Evolutionary conservation across 2,329 filamentous ascomycete genomes (phyloP).

Genomic region (Phaeoacremonium minimum): DNA sequence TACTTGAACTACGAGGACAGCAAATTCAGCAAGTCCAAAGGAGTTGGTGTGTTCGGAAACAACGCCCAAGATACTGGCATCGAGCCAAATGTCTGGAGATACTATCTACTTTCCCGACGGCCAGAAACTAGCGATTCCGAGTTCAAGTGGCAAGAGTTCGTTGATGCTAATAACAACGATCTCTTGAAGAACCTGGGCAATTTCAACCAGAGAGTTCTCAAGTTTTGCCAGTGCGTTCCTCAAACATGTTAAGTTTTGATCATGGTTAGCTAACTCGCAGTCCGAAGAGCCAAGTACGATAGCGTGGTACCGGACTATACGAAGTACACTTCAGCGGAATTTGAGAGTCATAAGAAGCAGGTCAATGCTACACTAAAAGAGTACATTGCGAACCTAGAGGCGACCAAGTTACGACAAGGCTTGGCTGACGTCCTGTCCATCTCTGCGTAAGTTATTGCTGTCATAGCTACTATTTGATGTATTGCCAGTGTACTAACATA

Average conservation of each 20-base stretch:
- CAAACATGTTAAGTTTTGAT: slow-evolving; percentile 43
- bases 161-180: slow-evolving; percentile 70
- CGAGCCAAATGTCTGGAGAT: slow-evolving; percentile 72
- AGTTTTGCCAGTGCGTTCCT: slow-evolving; percentile 50
- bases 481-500: too few relatives aligned
- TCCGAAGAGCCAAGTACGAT: slow-evolving; percentile 28
- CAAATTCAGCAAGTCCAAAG: slow-evolving; percentile 90
- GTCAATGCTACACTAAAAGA: slow-evolving; percentile 62
- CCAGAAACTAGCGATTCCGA: slow-evolving; percentile 71
- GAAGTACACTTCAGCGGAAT: slow-evolving; percentile 46
- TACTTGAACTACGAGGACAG: slow-evolving; percentile 84
- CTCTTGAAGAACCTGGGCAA: slow-evolving; percentile 58
- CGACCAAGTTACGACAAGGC: slow-evolving; percentile 65
- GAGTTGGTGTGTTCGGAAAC: slow-evolving; percentile 87
- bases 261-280: too few relatives aligned
- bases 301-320: slow-evolving; percentile 42
- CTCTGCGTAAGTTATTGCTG: slow-evolving; percentile 52
- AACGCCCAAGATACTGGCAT: slow-evolving; percentile 84
- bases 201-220: slow-evolving; percentile 57
- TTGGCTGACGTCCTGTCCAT: slow-evolving; percentile 63
- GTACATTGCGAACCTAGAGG: slow-evolving; percentile 66
- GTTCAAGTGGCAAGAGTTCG: slow-evolving; percentile 70
- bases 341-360: slow-evolving; percentile 53
- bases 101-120: slow-evolving; percentile 68
- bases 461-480: too few relatives aligned